Percentiles rank a stretch among this genome's conserved stretches.
These are phyloP conservation scores for Candida boidinii DNA, from an alignment of 805 yeast genomes.

Conservation along the genomic window DNA sequence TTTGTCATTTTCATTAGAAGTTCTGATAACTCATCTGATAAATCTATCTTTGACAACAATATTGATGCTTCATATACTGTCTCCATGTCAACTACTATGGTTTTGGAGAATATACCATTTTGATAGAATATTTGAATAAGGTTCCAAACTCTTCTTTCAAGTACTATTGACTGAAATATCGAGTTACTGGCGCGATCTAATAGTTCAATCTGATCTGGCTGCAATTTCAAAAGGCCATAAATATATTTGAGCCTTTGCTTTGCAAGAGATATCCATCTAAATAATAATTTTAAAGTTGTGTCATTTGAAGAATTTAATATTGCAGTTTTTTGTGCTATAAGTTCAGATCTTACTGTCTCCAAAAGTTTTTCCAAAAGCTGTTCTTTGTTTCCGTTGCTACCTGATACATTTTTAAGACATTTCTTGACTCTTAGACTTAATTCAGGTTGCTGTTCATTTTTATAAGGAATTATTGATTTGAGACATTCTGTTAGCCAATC, in stretches of 20 bases:
- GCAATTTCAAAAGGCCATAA: conserved; percentile 5
- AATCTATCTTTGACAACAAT: conserved; percentile 10
- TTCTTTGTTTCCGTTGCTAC: conserved; percentile 11
- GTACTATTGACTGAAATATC: conserved; percentile 11
- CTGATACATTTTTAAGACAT: conserved; percentile 9
- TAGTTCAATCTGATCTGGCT: conserved; percentile 8
- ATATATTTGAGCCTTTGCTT: conserved; percentile 8
- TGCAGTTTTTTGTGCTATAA: conserved; percentile 8
- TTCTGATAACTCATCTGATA: conserved; percentile 16
- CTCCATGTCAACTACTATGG: conserved; percentile 2
- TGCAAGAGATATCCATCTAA: conserved; percentile 9
- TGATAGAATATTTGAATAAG: conserved; percentile 9
- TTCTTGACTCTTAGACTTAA: conserved; percentile 16
- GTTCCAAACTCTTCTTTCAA: conserved; percentile 4
- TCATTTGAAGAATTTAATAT: conserved; percentile 1
- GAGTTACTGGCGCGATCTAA: conserved; percentile 15
- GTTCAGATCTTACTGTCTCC: conserved; percentile 7
- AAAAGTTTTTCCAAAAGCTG: conserved; percentile 8
- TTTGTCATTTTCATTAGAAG: conserved; percentile 30
- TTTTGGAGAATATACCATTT: conserved; percentile 7
- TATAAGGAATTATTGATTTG: conserved; percentile 3
- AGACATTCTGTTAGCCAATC: conserved; percentile 17
- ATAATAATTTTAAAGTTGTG: conserved; percentile 3
- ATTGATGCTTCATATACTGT: conserved; percentile 10
- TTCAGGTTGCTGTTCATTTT: conserved; percentile 5